Evolutionary conservation across 2,329 filamentous ascomycete genomes (phyloP).

Genomic region (Drechmeria coniospora): DNA sequence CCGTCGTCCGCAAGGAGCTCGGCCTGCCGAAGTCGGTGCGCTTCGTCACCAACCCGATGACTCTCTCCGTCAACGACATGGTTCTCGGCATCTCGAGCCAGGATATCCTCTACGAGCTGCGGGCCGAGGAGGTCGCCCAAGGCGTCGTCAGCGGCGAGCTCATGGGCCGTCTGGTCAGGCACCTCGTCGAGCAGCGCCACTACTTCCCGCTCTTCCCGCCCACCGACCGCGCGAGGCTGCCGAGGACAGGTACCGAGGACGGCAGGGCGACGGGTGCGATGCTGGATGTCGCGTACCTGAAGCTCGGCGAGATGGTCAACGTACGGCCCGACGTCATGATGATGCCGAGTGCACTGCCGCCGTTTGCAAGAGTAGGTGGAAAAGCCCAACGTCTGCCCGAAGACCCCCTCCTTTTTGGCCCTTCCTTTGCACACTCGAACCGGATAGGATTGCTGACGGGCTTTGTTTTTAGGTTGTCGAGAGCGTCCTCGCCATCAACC

Average conservation of each 20-base stretch:
- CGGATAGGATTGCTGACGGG: too few relatives aligned
- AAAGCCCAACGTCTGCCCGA: neutral
- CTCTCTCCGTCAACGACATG: constrained; percentile 74
- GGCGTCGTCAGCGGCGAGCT: constrained; percentile 28
- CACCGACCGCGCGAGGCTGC: constrained; percentile 49
- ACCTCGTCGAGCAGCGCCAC: constrained; percentile 78
- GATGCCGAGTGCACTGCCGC: constrained; percentile 65
- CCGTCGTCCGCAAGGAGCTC: constrained; percentile 52
- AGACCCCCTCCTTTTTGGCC: neutral
- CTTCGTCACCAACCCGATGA: constrained; percentile 82
- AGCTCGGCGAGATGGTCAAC: constrained; percentile 80
- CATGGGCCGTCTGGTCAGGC: constrained; percentile 55
- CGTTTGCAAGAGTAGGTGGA: constrained; percentile 65
- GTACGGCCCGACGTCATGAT: constrained; percentile 75
- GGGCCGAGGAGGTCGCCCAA: constrained; percentile 47
- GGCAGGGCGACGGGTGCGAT: constrained; percentile 55
- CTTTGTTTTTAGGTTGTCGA: constrained; percentile 97
- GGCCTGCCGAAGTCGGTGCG: constrained; percentile 63
- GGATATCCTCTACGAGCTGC: constrained; percentile 70
- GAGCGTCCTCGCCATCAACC: constrained; percentile 80
- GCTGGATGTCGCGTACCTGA: constrained; percentile 71
- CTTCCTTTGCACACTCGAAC: too few relatives aligned
- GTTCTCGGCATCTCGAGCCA: constrained; percentile 69
- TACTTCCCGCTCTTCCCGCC: constrained; percentile 86
- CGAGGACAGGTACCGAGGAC: constrained; percentile 45